A percentile compares a stretch with the other conserved stretches of the same genome.
Conservation (phyloP, 805 yeast genomes). For the Lachancea dasiensis region DNA sequence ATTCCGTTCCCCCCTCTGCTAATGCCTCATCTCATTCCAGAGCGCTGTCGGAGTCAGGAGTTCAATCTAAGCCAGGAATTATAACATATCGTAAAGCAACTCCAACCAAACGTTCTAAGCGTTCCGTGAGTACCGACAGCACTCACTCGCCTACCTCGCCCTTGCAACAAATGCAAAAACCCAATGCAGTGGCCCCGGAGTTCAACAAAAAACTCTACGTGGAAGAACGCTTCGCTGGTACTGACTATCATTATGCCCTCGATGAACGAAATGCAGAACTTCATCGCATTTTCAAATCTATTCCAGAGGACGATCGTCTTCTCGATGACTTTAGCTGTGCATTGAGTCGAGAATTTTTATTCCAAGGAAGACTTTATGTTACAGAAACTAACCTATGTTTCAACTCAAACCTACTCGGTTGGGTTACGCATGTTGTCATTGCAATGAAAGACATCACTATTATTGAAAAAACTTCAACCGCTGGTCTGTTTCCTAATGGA, state of each 20-base stretch:
- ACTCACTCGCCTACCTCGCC: conserved; percentile 16
- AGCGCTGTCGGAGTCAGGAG: conserved; percentile 6
- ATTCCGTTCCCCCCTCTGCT: neutral
- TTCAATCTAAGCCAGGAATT: conserved; percentile 21
- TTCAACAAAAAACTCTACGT: conserved; percentile 42
- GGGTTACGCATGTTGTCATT: conserved; percentile 78
- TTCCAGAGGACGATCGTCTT: conserved; percentile 64
- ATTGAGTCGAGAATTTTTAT: conserved; percentile 71
- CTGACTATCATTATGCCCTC: conserved; percentile 59
- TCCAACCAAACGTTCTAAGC: conserved; percentile 11
- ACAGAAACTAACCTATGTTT: conserved; percentile 77
- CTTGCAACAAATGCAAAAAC: conserved; percentile 19
- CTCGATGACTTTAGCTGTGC: conserved; percentile 91
- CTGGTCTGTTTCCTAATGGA: conserved; percentile 88
- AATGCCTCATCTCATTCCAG: conserved; percentile 7
- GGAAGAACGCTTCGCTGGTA: conserved; percentile 52
- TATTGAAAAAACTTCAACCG: conserved; percentile 73
- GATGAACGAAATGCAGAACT: conserved; percentile 64
- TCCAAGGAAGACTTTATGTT: conserved; percentile 83
- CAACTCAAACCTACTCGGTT: conserved; percentile 73
- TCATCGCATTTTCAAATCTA: conserved; percentile 62
- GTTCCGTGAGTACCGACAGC: conserved; percentile 8
- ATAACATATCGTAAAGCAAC: conserved; percentile 28
- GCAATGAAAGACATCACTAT: conserved; percentile 60
- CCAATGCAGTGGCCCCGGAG: conserved; percentile 15